These are phyloP conservation scores for Heliosperma pusillum DNA, from an alignment of 148 eudicot genomes.

Conservation along the genomic window DNA sequence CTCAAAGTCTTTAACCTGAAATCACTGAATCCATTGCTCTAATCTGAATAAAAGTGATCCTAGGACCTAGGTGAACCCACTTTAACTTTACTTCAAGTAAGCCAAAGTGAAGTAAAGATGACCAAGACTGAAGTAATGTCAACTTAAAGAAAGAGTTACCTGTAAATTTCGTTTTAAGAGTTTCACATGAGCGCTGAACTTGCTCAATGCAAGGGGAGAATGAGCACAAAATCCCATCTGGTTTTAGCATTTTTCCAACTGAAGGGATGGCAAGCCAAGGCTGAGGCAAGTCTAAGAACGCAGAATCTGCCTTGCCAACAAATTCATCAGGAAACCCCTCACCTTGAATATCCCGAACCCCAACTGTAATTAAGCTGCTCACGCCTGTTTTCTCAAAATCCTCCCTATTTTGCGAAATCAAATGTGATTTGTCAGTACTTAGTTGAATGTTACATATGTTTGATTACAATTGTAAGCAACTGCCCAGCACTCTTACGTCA, in stretches of 20 bases:
- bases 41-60: too few relatives aligned
- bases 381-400: conserved; percentile 83
- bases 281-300: conserved; percentile 81
- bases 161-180: conserved; percentile 53
- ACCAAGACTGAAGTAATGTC: neutral
- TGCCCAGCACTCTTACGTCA: neutral
- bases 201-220: conserved; percentile 98
- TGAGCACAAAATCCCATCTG: conserved; percentile 83
- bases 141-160: conserved; percentile 34
- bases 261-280: conserved; percentile 96
- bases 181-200: conserved; percentile 81
- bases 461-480: neutral
- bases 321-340: conserved; percentile 86
- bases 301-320: conserved; percentile 63
- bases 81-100: neutral
- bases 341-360: conserved; percentile 90
- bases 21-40: too few relatives aligned
- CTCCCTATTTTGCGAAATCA: conserved; percentile 34
- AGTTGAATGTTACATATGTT: neutral
- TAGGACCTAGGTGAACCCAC: too few relatives aligned
- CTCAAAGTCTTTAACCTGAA: too few relatives aligned
- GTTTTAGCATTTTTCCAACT: conserved; percentile 75
- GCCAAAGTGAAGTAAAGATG: neutral
- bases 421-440: neutral
- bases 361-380: conserved; percentile 73